A percentile compares a stretch with the other conserved stretches of the same genome.
phyloP scores from a whole-genome alignment of 805 yeast species.

The Spathaspora arborariae region DNA sequence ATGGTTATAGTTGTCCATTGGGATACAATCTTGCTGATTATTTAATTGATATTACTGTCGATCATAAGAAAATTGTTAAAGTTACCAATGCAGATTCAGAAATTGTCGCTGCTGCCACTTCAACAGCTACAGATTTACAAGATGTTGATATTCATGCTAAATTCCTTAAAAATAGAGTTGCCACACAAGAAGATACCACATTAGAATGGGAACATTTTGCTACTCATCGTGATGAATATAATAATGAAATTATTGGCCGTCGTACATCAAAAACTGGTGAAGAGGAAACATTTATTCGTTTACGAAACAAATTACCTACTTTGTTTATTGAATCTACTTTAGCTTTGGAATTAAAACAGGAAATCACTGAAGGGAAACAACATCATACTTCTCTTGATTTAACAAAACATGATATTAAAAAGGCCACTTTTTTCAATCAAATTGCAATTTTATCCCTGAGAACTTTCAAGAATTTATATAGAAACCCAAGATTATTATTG shows the following conservation, averaged over 20 bases:
- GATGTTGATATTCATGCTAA: conserved; percentile 22
- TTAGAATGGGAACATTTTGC: conserved; percentile 87
- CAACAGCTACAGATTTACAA: conserved; percentile 10
- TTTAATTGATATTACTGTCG: conserved; percentile 85
- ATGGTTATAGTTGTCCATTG: conserved; percentile 79
- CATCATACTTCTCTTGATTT: conserved; percentile 24
- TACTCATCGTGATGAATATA: conserved; percentile 69
- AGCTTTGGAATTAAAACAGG: conserved; percentile 37
- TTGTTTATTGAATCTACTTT: conserved; percentile 37
- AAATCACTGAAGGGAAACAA: conserved; percentile 26
- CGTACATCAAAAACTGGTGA: conserved; percentile 15
- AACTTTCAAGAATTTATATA: conserved; percentile 85
- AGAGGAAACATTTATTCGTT: conserved; percentile 19
- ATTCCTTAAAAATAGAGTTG: conserved; percentile 19
- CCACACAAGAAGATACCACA: conserved; percentile 52
- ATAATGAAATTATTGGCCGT: conserved; percentile 18
- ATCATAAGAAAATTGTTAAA: conserved; percentile 36
- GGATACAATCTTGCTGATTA: conserved; percentile 95
- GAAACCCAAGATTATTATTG: conserved; percentile 85
- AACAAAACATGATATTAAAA: conserved; percentile 31
- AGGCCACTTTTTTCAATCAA: conserved; percentile 64
- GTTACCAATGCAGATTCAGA: conserved; percentile 15
- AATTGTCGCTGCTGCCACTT: conserved; percentile 10
- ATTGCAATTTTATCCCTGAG: conserved; percentile 73
- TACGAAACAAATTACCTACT: conserved; percentile 27